phyloP scores from a whole-genome alignment of 306 rosid species.

The Vachellia collinsii region DNA sequence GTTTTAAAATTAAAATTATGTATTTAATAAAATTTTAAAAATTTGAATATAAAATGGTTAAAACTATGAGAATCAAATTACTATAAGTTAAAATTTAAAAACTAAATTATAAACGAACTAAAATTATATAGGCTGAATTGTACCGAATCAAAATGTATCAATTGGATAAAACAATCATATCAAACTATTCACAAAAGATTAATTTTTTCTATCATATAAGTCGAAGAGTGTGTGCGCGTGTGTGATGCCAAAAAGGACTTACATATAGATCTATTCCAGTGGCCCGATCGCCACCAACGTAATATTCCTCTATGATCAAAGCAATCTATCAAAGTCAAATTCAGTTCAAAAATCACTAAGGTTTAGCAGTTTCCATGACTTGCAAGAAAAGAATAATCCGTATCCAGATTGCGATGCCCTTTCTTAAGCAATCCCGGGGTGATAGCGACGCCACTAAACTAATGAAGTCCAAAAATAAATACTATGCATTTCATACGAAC shows the following conservation, averaged over 20 bases:
- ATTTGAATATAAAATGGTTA: too few relatives aligned
- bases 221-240: too few relatives aligned
- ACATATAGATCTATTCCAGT: background rate
- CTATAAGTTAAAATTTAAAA: too few relatives aligned
- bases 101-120: too few relatives aligned
- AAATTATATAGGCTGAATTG: too few relatives aligned
- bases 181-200: too few relatives aligned
- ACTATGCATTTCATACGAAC: background rate
- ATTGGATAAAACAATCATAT: too few relatives aligned
- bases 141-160: too few relatives aligned
- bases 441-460: conserved; percentile 5
- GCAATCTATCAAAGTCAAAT: conserved; percentile 30
- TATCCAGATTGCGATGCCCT: background rate
- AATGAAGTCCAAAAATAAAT: background rate
- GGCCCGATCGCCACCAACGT: conserved; percentile 18
- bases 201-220: too few relatives aligned
- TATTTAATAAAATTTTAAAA: too few relatives aligned
- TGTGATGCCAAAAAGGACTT: background rate
- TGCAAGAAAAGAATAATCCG: background rate
- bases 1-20: too few relatives aligned
- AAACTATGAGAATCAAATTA: too few relatives aligned
- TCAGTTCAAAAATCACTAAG: background rate
- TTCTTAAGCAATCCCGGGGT: background rate
- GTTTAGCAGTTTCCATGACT: conserved; percentile 20
- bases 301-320: conserved; percentile 3